Percentiles rank a stretch among this genome's conserved stretches.
These are phyloP conservation scores for Malus orientalis DNA, from an alignment of 306 rosid genomes.

Conservation along the genomic window DNA sequence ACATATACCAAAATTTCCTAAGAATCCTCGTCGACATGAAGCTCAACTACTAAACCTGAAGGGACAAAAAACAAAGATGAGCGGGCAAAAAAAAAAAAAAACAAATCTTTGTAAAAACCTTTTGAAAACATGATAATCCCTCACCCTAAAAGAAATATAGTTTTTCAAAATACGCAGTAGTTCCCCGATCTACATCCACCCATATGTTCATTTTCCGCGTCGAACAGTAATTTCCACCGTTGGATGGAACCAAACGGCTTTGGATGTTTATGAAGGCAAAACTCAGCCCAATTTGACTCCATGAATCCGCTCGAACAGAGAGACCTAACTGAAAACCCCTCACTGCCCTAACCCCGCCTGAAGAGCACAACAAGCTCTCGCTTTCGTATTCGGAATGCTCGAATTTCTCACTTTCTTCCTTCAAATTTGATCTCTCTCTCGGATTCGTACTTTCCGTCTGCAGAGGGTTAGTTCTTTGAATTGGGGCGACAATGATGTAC, in stretches of 20 bases:
- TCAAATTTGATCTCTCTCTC: neutral
- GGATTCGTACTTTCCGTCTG: neutral
- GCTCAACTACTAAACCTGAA: too few species aligned
- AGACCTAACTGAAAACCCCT: neutral
- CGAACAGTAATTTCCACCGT: neutral
- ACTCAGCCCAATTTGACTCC: neutral
- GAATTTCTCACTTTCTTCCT: neutral
- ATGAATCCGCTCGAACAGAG: neutral
- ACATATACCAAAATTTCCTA: too few species aligned
- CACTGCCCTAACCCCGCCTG: neutral
- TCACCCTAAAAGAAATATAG: too few species aligned
- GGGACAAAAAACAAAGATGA: too few species aligned
- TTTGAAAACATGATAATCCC: too few species aligned
- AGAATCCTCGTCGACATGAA: too few species aligned
- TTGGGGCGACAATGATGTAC: constrained; percentile 44
- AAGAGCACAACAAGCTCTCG: neutral
- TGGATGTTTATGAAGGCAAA: neutral
- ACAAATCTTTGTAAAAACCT: too few species aligned
- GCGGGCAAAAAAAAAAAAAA: too few species aligned
- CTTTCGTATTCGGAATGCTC: neutral
- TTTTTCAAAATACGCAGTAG: too few species aligned
- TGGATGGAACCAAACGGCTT: neutral
- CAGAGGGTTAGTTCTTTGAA: neutral
- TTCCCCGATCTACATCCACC: too few species aligned
- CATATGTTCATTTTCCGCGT: too few species aligned